Percentiles rank a stretch among this genome's conserved stretches.
phyloP scores from a whole-genome alignment of 257 asterid genomes.

The Verbena officinalis region DNA sequence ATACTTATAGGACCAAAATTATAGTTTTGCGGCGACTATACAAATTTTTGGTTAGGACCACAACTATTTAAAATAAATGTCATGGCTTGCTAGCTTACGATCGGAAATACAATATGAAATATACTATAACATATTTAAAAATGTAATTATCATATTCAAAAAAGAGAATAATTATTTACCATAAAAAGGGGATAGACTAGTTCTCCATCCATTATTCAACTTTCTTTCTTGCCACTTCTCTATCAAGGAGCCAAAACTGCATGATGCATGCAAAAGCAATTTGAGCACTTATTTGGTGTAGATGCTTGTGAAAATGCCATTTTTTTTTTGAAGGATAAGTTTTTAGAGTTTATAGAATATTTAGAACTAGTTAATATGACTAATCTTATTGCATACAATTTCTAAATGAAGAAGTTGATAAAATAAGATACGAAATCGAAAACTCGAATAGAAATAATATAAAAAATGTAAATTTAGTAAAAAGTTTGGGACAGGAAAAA shows the following conservation, averaged over 20 bases:
- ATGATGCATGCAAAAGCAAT: not conserved
- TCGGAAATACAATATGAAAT: no score
- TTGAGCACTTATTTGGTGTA: not conserved
- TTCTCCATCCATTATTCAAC: slow-evolving; percentile 1
- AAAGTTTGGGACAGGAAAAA: not conserved
- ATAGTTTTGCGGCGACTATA: not conserved
- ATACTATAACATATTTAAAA: not conserved
- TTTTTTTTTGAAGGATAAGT: not conserved
- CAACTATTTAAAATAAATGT: not conserved
- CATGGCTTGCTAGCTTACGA: not conserved
- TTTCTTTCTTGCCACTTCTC: not conserved
- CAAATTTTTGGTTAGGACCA: no score
- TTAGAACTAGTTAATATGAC: not conserved
- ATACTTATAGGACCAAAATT: no score
- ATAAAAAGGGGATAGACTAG: not conserved
- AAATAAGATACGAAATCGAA: not conserved
- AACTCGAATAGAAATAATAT: not conserved
- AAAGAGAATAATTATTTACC: not conserved
- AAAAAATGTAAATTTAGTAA: not conserved
- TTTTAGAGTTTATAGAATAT: not conserved
- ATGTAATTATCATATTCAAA: not conserved
- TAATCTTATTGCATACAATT: not conserved
- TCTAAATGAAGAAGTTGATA: not conserved
- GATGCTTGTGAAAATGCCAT: not conserved
- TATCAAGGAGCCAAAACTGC: not conserved